These are phyloP conservation scores for Aureobasidium sp. DNA, from an alignment of 2,329 filamentous ascomycete species.

Conservation along the genomic window DNA sequence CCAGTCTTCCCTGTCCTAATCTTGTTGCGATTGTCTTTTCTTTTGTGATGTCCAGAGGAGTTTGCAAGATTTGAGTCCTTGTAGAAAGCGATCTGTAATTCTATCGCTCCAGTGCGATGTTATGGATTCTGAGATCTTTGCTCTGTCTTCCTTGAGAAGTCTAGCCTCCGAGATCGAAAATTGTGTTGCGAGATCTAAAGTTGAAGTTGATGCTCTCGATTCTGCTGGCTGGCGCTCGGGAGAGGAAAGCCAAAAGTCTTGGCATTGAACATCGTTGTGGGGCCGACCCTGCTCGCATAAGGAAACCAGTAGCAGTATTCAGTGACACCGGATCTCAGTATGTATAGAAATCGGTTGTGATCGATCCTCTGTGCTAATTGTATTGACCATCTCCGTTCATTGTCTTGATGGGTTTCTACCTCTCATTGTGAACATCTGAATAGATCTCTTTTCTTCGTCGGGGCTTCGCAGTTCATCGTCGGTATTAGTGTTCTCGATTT, in stretches of 20 bases:
- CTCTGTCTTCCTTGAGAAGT: too few species aligned
- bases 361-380: background rate
- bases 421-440: accelerated
- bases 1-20: background rate
- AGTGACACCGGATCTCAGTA: too few species aligned
- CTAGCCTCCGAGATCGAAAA: too few species aligned
- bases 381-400: background rate
- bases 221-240: too few species aligned
- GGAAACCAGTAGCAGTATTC: too few species aligned
- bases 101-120: too few species aligned
- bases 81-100: too few species aligned
- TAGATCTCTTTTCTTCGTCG: background rate
- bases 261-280: background rate
- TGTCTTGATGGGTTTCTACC: background rate
- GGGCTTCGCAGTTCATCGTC: too few species aligned
- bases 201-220: too few species aligned
- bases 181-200: too few species aligned
- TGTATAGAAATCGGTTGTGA: background rate
- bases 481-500: too few species aligned
- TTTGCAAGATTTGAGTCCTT: background rate
- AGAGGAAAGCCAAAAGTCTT: background rate
- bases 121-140: too few species aligned
- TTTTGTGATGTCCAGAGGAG: background rate
- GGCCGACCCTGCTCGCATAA: background rate
- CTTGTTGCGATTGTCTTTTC: background rate